Base-by-base conservation (phyloP, 495 filamentous ascomycete species). In the Xylaria intraflava region DNA sequence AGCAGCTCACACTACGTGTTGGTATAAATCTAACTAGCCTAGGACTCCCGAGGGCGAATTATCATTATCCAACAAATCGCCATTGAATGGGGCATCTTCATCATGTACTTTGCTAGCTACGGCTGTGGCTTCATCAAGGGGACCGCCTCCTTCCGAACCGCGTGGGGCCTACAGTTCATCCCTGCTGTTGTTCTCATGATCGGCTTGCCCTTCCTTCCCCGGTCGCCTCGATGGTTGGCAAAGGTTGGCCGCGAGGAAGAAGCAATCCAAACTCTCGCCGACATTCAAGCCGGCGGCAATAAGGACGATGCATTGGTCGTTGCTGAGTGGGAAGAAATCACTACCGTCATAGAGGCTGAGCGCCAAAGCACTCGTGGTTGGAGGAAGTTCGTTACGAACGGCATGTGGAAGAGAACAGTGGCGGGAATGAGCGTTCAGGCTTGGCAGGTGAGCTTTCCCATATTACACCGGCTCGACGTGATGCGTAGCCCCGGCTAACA, bases 1-100 rank as follows among this genome's bases (percentile, higher is more conserved):
- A 75, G 80, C 22, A 17, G 22, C 20, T 20, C 8, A 29, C 16
- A 2, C 10, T 7, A 1, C 30, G 20, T 35, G 8, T 2, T 30
- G 49, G 54, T 49, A 30, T 24, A 16, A 10, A 40, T n/a, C 41
- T 53, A 30, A 27, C 20, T 41, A 33, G 9, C 31, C 17, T 35
- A 65, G 62, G 62, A 65, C 41, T 45, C 53, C 29, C 62, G 62
- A 43, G 86, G 87, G 29, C 81, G 79, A 0, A 78, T 90, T 43
- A 81, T 89, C 45, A 79, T 85, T 39, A 86, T 88, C 53, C 86
- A 89, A 57, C 87, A 89, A 67, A 78, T 84, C 57, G 83, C 86
- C 22, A 88, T 90, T 45, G 84, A 87, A 72, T 86, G 81, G 74
- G 84, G 85, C 44, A 79, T 80, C 51, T 56, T 81, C 35, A 71